Percentiles rank a stretch among this genome's conserved stretches.
phyloP scores from a whole-genome alignment of 768 basidiomycete species.

The Tricholoma matsutake region DNA sequence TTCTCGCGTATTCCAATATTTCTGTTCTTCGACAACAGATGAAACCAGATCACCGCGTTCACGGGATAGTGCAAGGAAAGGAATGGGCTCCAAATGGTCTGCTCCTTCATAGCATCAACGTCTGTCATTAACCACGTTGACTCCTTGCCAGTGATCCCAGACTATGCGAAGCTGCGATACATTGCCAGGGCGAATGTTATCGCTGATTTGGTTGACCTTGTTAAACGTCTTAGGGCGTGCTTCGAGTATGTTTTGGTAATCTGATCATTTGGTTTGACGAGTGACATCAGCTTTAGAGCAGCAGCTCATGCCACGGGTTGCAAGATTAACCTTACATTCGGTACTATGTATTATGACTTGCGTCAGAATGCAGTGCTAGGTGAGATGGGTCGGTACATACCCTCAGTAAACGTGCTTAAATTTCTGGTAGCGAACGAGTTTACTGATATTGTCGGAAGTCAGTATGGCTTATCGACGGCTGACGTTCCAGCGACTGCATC shows the following conservation, averaged over 20 bases:
- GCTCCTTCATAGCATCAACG: slow-evolving; percentile 11
- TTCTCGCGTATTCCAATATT: slow-evolving; percentile 76
- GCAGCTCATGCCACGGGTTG: slow-evolving; percentile 65
- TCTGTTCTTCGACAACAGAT: slow-evolving; percentile 86
- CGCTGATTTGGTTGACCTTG: slow-evolving; percentile 50
- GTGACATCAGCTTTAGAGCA: slow-evolving; percentile 42
- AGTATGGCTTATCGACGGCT: slow-evolving; percentile 40
- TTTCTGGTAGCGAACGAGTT: slow-evolving; percentile 48
- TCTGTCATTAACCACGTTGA: neutral
- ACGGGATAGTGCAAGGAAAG: slow-evolving; percentile 71
- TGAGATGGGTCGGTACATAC: slow-evolving; percentile 22
- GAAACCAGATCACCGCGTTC: slow-evolving; percentile 74
- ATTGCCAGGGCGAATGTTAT: slow-evolving; percentile 65
- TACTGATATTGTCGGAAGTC: slow-evolving; percentile 39
- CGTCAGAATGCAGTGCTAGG: slow-evolving; percentile 57
- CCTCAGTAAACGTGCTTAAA: neutral
- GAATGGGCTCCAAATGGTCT: slow-evolving; percentile 69
- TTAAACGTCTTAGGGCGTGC: slow-evolving; percentile 62
- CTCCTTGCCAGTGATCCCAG: slow-evolving; percentile 65
- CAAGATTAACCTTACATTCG: slow-evolving; percentile 41
- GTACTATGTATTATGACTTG: slow-evolving; percentile 50
- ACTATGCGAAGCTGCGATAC: slow-evolving; percentile 76
- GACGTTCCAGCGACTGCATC: slow-evolving; percentile 48
- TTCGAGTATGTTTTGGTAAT: slow-evolving; percentile 51
- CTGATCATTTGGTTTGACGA: neutral